Base-by-base conservation (phyloP, 169 alveolate species). In the Cryptosporidium baileyi region DNA sequence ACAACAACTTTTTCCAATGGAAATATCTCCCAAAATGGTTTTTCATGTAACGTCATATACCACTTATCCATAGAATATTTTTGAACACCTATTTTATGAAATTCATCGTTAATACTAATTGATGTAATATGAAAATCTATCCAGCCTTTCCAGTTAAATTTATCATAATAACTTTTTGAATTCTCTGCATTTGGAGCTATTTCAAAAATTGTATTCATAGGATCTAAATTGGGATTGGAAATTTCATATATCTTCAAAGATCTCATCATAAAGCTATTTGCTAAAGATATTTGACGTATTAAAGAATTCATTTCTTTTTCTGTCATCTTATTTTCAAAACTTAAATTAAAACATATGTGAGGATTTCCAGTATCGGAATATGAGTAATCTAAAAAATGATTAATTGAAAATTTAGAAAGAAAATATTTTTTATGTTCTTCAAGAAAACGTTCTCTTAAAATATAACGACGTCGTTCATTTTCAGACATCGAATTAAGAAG, bases 1-100 rank as follows among this genome's bases (percentile, higher is more conserved):
- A 89, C 90, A 2, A 89, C 92, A n/a, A 89, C 79, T 67, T 89
- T 80, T 1, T 79, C 89, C 40, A 79, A 30, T 24, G 81, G 79
- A 49, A 89, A 89, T n/a, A 89, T 5, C 34, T 89, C 89, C 92
- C 92, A 89, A 65, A 80, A 89, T 32, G 89, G 74, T n/a, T 79
- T 60, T 40, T 61, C 41, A 63, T 89, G 90, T 5, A 82, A 40
- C 34, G 61, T 82, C 44, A 89, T 89, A 11, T 36, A 43, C 92
- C 92, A 89, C 51, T 63, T 89, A 28, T 49, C 49, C 80, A 89
- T 43, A 28, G 90, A 80, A 59, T 89, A 89, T 67, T 80, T 89
- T 36, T 89, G 61, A 9, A 61, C 49, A 0, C 88, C 80, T n/a
- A 80, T 79, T 22, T 57, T n/a, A 41, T 67, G 80, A 28, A 89